Evolutionary conservation across 2,329 filamentous ascomycete species (phyloP), one percentile per base, ranked within the genome.

Genomic region (Sodiomyces alkalinus): DNA sequence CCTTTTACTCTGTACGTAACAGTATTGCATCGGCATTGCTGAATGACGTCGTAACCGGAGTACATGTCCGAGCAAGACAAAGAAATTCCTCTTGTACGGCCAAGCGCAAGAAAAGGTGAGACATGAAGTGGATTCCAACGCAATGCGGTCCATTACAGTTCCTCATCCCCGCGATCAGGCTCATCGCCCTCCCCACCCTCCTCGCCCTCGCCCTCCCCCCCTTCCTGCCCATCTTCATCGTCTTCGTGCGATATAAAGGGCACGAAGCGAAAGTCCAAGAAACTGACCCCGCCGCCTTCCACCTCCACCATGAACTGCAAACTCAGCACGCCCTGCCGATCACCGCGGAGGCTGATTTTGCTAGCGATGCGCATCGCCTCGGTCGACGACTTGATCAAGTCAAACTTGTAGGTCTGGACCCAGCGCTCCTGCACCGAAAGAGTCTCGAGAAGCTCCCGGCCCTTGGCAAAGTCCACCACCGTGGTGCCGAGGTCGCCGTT

Each of bases 231-330:
- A 1, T 59, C 60, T 3, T 55, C 55, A 5, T 62, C 61, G 3
- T 66, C 62, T 17, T 73, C 74, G 22, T 79, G 68, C 14, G 68
- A 66, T 11, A 65, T 61, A 30, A 74, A 75, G 11, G 82, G 81
- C 32, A 92, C 75, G 46, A 90, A 82, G 13, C 79, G 64, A 49
- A 87, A 92, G 49, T 90, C 80, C 15, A 90, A 63, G 53, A 87
- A 92, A 41, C 74, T 80, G 21, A 74, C 60, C 15, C 63, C 62
- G 5, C 68, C 66, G 6, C 68, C 68, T 36, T 90, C 82, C 22
- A 86, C 64, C 47, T 94, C 83, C 11, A 98, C 77, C 79, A 98
- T 90, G 44, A 96, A 94, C 47, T 98, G 90, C 48, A 96, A 56
- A 52, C 82, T 94, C 38, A 98, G 53, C 17, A 98, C 87, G 0